These are phyloP conservation scores for Claviceps paspali DNA, from an alignment of 2,329 filamentous ascomycete genomes.

Conservation along the genomic window DNA sequence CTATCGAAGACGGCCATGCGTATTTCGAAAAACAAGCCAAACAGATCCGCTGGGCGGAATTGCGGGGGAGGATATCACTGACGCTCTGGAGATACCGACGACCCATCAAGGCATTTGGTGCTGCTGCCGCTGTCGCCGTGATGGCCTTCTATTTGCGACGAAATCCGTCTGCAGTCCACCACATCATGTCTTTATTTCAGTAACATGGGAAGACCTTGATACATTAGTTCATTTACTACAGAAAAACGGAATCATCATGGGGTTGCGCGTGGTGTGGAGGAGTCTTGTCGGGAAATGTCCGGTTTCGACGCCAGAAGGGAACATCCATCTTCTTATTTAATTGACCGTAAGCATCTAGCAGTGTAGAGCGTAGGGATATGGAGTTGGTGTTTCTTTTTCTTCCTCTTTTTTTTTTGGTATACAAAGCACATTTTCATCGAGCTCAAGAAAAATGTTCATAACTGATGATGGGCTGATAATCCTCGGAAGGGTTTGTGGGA, in stretches of 20 bases:
- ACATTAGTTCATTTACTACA: neutral
- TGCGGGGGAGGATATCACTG: constrained; percentile 14
- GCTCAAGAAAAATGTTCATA: no score
- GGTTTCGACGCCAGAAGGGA: neutral
- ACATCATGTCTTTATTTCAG: constrained; percentile 14
- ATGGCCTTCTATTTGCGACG: constrained; percentile 53
- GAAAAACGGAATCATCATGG: no score
- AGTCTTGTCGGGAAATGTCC: no score
- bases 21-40: constrained; percentile 57
- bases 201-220: neutral
- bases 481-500: no score
- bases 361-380: no score
- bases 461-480: no score
- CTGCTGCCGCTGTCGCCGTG: constrained; percentile 51
- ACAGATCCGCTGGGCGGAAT: constrained; percentile 54
- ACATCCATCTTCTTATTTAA: neutral
- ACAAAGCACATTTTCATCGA: no score
- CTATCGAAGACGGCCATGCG: constrained; percentile 46
- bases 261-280: neutral
- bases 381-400: no score
- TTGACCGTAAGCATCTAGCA: no score
- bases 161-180: constrained; percentile 18
- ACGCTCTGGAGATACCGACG: constrained; percentile 49
- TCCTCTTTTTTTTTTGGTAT: no score
- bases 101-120: constrained; percentile 43